A percentile compares a stretch with the other conserved stretches of the same genome.
Conservation (phyloP, 2,329 filamentous ascomycete species). For the Boeremia lycopersici region DNA sequence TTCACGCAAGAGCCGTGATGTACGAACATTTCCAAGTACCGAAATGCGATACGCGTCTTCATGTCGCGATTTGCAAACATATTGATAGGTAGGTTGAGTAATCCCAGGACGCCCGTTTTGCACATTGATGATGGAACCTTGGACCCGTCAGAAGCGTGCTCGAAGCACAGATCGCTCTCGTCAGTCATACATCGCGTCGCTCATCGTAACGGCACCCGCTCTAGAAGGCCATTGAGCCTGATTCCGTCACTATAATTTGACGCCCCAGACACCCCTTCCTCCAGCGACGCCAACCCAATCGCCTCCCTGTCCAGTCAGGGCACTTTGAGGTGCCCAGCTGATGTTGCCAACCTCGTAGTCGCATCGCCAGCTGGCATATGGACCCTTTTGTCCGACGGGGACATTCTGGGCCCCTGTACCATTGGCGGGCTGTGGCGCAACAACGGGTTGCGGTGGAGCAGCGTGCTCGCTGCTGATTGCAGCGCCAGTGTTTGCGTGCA, state of each 20-base stretch:
- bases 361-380: constrained; percentile 80
- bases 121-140: not conserved
- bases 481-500: constrained; percentile 67
- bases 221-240: not conserved
- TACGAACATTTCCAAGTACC: not conserved
- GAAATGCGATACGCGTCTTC: not conserved
- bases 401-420: constrained; percentile 32
- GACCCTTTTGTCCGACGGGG: constrained; percentile 64
- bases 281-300: constrained; percentile 87
- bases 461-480: constrained; percentile 53
- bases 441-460: constrained; percentile 33
- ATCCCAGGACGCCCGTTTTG: constrained; percentile 5
- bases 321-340: constrained; percentile 78
- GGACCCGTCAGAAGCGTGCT: not conserved
- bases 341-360: constrained; percentile 87
- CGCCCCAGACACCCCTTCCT: constrained; percentile 81
- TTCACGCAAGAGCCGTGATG: no score
- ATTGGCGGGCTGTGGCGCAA: constrained; percentile 34
- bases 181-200: constrained; percentile 8
- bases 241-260: constrained; percentile 55
- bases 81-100: constrained; percentile 1
- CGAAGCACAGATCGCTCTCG: not conserved
- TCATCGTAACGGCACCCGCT: not conserved
- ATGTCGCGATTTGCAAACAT: not conserved
- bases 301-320: constrained; percentile 70